Percentiles rank a stretch among this genome's conserved stretches.
Evolutionary conservation across 441 rosid genomes (phyloP).

Genomic region (Raphanus hybrid): DNA sequence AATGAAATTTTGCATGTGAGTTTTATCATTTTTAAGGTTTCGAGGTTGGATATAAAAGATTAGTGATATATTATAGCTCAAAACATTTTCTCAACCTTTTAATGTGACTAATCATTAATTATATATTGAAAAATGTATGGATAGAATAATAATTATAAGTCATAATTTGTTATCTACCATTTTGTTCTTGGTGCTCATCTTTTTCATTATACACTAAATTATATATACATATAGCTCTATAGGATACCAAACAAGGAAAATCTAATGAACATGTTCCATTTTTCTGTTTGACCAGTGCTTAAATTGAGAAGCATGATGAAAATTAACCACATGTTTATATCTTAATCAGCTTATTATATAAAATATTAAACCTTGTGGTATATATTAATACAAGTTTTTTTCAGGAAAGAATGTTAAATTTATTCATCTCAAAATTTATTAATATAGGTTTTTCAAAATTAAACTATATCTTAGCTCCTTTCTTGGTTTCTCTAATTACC

Average conservation of each 20-base stretch:
- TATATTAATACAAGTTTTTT: not conserved
- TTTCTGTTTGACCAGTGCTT: constrained; percentile 13
- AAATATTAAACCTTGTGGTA: no score
- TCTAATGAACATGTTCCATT: constrained; percentile 22
- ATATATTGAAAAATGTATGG: constrained; percentile 20
- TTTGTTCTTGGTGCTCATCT: constrained; percentile 35
- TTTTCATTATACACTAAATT: not conserved
- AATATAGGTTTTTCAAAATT: constrained; percentile 4
- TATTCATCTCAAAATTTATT: no score
- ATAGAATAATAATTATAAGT: constrained; percentile 39
- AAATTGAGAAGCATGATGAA: not conserved
- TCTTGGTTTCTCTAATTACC: not conserved
- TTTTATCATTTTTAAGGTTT: constrained; percentile 22
- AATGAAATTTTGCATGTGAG: constrained; percentile 31
- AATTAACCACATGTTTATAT: not conserved
- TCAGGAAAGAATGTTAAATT: no score
- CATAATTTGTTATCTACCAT: constrained; percentile 47
- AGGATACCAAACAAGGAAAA: constrained; percentile 15
- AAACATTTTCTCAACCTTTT: constrained; percentile 24
- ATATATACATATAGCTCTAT: not conserved
- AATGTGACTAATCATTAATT: constrained; percentile 33
- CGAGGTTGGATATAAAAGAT: constrained; percentile 21
- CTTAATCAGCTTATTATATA: not conserved
- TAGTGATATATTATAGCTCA: constrained; percentile 17
- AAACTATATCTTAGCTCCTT: not conserved